Percentiles rank a stretch among this genome's conserved stretches.
Evolutionary conservation across 1,284 basidiomycete species (phyloP).

Genomic region (Athelia sp.): DNA sequence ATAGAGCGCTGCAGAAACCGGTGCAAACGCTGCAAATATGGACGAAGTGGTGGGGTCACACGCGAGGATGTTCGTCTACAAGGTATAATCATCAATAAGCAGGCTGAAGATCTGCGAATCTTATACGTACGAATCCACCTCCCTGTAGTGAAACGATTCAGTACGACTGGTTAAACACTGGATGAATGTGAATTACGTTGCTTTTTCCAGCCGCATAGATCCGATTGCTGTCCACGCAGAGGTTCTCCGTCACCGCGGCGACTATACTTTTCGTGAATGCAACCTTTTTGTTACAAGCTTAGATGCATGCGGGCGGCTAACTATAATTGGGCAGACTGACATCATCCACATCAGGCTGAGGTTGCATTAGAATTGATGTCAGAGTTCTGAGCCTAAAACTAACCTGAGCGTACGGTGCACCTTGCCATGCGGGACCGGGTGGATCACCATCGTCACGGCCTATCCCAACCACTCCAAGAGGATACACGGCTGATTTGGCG

Average conservation of each 20-base stretch:
- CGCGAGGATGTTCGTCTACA: conserved; percentile 4
- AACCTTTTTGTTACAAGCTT: conserved; percentile 5
- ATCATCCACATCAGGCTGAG: conserved; percentile 14
- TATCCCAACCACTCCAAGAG: conserved; percentile 7
- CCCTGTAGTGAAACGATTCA: conserved; percentile 5
- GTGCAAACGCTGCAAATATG: conserved; percentile 1
- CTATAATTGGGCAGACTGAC: conserved; percentile 4
- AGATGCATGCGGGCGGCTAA: background rate
- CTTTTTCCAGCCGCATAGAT: conserved; percentile 17
- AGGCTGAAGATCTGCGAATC: too few species aligned
- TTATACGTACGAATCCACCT: conserved; percentile 7
- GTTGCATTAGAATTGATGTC: too few species aligned
- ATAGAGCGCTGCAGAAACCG: conserved; percentile 1
- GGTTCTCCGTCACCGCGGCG: conserved; percentile 10
- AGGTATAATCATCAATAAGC: too few species aligned
- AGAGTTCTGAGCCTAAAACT: too few species aligned
- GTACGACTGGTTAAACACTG: background rate
- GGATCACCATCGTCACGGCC: conserved; percentile 11
- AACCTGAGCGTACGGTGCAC: conserved; percentile 14
- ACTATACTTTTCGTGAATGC: conserved; percentile 13
- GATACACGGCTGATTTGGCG: conserved; percentile 12
- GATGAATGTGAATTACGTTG: conserved; percentile 7
- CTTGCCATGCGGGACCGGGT: conserved; percentile 12
- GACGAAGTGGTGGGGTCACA: background rate
- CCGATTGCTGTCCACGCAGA: conserved; percentile 14